These are phyloP conservation scores for Russula emetica DNA, from an alignment of 768 basidiomycete species.

Conservation along the genomic window DNA sequence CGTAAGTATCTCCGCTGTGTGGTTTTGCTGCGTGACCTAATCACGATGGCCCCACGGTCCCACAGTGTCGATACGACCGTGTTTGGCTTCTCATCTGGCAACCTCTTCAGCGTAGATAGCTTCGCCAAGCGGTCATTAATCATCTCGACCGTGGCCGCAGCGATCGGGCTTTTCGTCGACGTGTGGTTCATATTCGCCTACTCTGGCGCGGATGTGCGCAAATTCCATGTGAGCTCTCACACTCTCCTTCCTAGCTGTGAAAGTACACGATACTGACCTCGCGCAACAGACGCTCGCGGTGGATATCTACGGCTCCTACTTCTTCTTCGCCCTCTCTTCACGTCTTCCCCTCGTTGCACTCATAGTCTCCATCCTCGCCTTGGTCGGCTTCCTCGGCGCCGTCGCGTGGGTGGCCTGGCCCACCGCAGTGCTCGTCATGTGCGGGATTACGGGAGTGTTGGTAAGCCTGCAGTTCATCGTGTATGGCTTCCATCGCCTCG, in stretches of 20 bases:
- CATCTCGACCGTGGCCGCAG: conserved; percentile 54
- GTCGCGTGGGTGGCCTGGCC: conserved; percentile 67
- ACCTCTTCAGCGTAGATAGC: conserved; percentile 47
- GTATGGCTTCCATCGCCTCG: conserved; percentile 22
- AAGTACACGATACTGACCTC: neutral
- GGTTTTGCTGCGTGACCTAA: conserved; percentile 10
- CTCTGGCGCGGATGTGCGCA: conserved; percentile 46
- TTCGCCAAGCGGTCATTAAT: conserved; percentile 52
- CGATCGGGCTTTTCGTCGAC: conserved; percentile 58
- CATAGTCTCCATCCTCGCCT: conserved; percentile 50
- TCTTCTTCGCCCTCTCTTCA: conserved; percentile 66
- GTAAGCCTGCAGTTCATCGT: conserved; percentile 65
- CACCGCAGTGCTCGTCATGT: conserved; percentile 53
- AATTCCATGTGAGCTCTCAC: conserved; percentile 49
- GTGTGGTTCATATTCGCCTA: conserved; percentile 67
- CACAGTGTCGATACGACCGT: conserved; percentile 49
- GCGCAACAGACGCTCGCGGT: conserved; percentile 42
- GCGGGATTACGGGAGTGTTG: conserved; percentile 52
- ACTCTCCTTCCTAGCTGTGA: conserved; percentile 4
- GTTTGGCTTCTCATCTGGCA: conserved; percentile 52
- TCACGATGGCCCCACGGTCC: neutral
- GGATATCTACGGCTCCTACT: conserved; percentile 56
- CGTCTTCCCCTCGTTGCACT: conserved; percentile 61
- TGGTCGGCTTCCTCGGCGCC: conserved; percentile 56
- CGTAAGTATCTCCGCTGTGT: conserved; percentile 37